Evolutionary conservation across 352 stramenopile genomes (phyloP).

Genomic region (Nothophytophthora sp.): DNA sequence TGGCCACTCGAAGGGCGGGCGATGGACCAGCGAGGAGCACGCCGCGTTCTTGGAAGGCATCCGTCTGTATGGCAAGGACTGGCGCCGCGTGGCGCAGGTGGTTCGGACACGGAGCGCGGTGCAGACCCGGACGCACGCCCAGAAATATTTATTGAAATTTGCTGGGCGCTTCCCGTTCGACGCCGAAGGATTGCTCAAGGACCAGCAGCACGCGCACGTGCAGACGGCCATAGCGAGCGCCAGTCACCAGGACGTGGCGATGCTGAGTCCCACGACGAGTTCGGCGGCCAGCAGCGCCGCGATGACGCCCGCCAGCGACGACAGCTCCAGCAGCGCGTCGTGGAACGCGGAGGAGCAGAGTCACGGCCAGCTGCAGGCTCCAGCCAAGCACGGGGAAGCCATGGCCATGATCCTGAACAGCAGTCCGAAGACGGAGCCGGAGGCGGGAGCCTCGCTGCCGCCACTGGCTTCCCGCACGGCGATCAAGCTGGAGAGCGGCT

Average conservation of each 20-base stretch:
- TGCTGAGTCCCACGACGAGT: conserved; percentile 31
- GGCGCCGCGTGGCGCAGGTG: conserved; percentile 80
- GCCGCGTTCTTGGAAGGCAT: conserved; percentile 86
- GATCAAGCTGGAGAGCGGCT: conserved; percentile 11
- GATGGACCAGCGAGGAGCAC: conserved; percentile 90
- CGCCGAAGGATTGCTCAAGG: conserved; percentile 40
- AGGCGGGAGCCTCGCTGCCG: conserved; percentile 5
- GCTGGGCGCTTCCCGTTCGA: conserved; percentile 80
- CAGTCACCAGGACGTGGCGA: conserved; percentile 6
- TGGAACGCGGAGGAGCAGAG: conserved; percentile 36
- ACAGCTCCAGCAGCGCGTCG: conserved; percentile 33
- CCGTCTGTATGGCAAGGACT: conserved; percentile 88
- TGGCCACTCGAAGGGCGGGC: conserved; percentile 69
- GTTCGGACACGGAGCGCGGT: conserved; percentile 85
- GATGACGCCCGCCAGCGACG: conserved; percentile 29
- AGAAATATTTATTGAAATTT: conserved; percentile 95
- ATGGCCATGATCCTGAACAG: conserved; percentile 82
- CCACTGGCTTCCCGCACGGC: conserved; percentile 10
- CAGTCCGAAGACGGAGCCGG: conserved; percentile 44
- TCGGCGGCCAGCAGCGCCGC: conserved; percentile 23
- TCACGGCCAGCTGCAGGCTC: conserved; percentile 4
- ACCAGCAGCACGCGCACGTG: conserved; percentile 21
- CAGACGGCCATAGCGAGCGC: neutral
- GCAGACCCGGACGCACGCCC: conserved; percentile 87
- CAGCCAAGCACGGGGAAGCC: conserved; percentile 39